These are phyloP conservation scores for Atalantia buxifolia DNA, from an alignment of 345 rosid genomes.

Conservation along the genomic window DNA sequence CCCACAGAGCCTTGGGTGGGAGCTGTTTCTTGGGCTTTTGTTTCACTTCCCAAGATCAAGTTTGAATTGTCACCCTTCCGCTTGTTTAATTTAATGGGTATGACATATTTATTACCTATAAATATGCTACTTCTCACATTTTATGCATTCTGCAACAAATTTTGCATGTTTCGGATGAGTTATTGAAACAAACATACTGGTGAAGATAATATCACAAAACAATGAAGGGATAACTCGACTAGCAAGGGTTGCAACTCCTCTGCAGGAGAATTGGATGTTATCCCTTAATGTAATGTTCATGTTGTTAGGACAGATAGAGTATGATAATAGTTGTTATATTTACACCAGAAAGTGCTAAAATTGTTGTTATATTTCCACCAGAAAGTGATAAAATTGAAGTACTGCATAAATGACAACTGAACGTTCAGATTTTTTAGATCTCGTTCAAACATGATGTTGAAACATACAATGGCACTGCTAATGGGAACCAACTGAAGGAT, in stretches of 20 bases:
- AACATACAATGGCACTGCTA: background rate
- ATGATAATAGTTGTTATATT: background rate
- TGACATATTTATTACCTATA: slow-evolving; percentile 15
- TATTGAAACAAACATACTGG: background rate
- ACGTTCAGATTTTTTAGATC: background rate
- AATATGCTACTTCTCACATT: background rate
- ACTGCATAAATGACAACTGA: background rate
- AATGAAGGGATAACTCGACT: background rate
- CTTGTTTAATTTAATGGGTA: slow-evolving; percentile 95
- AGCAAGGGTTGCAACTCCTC: background rate
- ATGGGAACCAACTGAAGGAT: background rate
- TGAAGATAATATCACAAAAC: background rate
- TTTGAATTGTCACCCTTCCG: slow-evolving; percentile 94
- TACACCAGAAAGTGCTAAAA: background rate
- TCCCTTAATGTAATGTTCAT: background rate
- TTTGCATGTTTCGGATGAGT: slow-evolving; percentile 1
- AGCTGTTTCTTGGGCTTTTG: slow-evolving; percentile 95
- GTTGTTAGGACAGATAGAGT: background rate
- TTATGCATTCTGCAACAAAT: background rate
- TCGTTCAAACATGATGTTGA: background rate
- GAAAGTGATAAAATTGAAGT: background rate
- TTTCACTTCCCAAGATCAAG: slow-evolving; percentile 93
- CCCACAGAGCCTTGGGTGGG: slow-evolving; percentile 94
- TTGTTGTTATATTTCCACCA: background rate
- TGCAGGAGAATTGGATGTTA: background rate